Percentiles rank a stretch among this genome's conserved stretches.
Conservation (phyloP, 306 rosid genomes). For the Lathyrus tuberosus region DNA sequence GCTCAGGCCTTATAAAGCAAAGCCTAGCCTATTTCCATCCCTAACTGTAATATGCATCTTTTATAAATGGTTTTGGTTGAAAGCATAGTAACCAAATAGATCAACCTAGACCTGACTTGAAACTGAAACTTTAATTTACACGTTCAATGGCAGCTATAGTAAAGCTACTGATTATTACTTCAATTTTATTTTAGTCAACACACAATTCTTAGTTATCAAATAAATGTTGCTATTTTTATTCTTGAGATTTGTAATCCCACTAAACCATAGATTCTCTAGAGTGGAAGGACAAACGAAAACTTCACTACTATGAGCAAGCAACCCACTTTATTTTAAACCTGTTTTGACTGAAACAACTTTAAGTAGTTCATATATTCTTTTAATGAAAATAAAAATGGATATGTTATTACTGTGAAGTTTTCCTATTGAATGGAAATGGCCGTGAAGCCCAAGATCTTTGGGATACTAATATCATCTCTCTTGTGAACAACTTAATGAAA, state of each 20-base stretch:
- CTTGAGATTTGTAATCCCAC: not conserved
- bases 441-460: constrained; percentile 11
- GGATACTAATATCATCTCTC: constrained; percentile 2
- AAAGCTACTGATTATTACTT: constrained; percentile 2
- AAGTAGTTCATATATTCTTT: constrained; percentile 6
- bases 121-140: constrained; percentile 13
- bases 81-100: constrained; percentile 4
- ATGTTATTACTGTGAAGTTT: constrained; percentile 2
- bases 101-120: constrained; percentile 3
- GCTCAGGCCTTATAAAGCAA: too few species aligned
- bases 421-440: constrained; percentile 4
- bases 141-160: not conserved
- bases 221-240: constrained; percentile 3
- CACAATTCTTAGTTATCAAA: constrained; percentile 7
- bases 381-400: constrained; percentile 22
- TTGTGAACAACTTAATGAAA: constrained; percentile 30
- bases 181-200: constrained; percentile 10
- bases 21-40: too few species aligned
- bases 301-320: constrained; percentile 16
- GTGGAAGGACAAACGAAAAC: constrained; percentile 28
- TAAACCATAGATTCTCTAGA: not conserved
- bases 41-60: constrained; percentile 9
- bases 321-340: not conserved
- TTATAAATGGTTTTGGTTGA: constrained; percentile 13
- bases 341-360: constrained; percentile 22